Conservation (phyloP, 2,329 filamentous ascomycete genomes). For the Fusarium floridanum region DNA sequence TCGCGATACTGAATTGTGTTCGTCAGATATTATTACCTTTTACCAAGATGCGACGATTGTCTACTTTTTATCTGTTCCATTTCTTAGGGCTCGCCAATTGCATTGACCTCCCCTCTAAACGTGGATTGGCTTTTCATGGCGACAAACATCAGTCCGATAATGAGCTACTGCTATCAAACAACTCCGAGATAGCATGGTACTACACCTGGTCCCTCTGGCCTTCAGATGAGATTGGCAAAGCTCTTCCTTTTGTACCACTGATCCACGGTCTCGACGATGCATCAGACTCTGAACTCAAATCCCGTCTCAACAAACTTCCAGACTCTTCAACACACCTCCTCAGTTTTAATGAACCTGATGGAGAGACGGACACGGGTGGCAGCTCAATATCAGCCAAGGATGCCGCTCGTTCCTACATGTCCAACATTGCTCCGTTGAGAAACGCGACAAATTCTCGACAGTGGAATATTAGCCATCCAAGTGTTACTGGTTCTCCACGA, state of each 20-base stretch:
- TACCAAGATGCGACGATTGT: constrained; percentile 22
- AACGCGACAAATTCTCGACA: constrained; percentile 34
- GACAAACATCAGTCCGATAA: constrained; percentile 50
- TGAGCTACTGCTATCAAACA: constrained; percentile 51
- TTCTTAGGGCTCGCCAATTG: constrained; percentile 3
- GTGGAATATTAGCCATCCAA: constrained; percentile 57
- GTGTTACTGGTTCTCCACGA: constrained; percentile 55
- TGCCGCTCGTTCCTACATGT: constrained; percentile 54
- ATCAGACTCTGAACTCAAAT: constrained; percentile 41
- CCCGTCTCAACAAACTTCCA: constrained; percentile 47
- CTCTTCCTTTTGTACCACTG: constrained; percentile 54
- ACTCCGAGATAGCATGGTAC: constrained; percentile 57
- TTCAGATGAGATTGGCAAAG: constrained; percentile 39
- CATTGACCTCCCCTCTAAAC: constrained; percentile 37
- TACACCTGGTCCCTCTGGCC: constrained; percentile 57
- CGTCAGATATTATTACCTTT: neutral
- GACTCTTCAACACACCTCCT: constrained; percentile 55
- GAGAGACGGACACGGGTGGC: constrained; percentile 54
- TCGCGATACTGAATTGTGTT: neutral
- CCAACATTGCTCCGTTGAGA: constrained; percentile 53
- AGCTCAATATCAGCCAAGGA: constrained; percentile 55
- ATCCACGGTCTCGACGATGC: constrained; percentile 55
- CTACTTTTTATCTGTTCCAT: constrained; percentile 3
- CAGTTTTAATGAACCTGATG: constrained; percentile 59
- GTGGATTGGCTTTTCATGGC: constrained; percentile 42